Conservation (phyloP, 768 basidiomycete genomes). For the Amanita polypyramis region DNA sequence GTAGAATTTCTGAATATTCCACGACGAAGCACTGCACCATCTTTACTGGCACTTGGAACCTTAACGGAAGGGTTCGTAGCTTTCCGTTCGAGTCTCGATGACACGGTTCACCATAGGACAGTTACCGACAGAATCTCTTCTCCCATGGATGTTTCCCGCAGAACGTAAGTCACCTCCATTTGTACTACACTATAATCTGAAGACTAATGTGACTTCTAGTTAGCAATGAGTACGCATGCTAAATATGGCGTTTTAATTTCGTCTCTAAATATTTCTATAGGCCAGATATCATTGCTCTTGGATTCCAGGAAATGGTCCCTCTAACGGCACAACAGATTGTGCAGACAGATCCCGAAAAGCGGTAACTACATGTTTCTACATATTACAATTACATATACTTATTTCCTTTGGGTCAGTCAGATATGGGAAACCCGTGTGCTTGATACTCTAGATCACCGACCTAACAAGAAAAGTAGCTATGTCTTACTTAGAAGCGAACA, state of each 20-base stretch:
- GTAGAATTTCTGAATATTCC: constrained; percentile 77
- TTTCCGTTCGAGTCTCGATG: constrained; percentile 1
- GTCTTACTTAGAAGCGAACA: constrained; percentile 88
- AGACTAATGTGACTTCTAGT: constrained; percentile 12
- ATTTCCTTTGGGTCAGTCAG: constrained; percentile 36
- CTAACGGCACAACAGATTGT: constrained; percentile 97
- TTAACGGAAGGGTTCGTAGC: constrained; percentile 72
- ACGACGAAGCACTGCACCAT: constrained; percentile 59
- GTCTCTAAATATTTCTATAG: constrained; percentile 25
- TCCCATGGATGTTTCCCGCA: constrained; percentile 86
- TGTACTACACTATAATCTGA: constrained; percentile 13
- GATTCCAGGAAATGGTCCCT: constrained; percentile 96
- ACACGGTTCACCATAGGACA: constrained; percentile 15
- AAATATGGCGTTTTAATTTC: background rate
- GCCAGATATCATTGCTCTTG: constrained; percentile 84
- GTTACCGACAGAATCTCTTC: constrained; percentile 70
- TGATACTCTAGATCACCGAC: constrained; percentile 64
- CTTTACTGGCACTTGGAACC: constrained; percentile 91
- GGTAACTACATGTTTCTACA: constrained; percentile 27
- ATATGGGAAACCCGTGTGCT: constrained; percentile 81
- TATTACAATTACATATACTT: background rate
- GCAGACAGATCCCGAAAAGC: constrained; percentile 90
- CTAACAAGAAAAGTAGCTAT: constrained; percentile 63
- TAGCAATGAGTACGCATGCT: constrained; percentile 36
- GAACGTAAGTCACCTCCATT: constrained; percentile 40